These are phyloP conservation scores for Nicotiana knightiana DNA, from an alignment of 257 asterid genomes.

Conservation along the genomic window DNA sequence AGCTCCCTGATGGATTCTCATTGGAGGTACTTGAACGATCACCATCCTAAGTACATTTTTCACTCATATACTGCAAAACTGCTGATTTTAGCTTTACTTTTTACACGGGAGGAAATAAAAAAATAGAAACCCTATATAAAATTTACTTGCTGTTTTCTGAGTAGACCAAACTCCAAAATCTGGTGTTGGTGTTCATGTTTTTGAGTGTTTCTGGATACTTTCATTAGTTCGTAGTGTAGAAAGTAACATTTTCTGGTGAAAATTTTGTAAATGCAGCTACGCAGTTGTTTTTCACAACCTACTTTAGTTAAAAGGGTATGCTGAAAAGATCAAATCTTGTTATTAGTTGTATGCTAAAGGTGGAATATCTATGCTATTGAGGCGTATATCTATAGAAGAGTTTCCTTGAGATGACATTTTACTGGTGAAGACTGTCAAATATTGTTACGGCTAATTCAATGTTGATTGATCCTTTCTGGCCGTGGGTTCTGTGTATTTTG, in stretches of 20 bases:
- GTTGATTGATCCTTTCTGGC: background rate
- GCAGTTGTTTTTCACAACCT: background rate
- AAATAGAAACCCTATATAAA: background rate
- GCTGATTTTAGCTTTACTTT: background rate
- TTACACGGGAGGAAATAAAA: background rate
- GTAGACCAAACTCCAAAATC: background rate
- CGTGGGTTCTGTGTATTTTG: background rate
- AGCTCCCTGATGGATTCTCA: conserved; percentile 1
- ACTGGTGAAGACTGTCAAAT: background rate
- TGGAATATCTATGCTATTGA: background rate
- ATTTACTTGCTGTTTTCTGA: background rate
- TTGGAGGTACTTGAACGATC: conserved; percentile 2
- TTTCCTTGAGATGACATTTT: background rate
- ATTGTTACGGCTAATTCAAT: background rate
- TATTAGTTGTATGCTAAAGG: background rate
- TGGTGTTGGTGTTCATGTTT: background rate
- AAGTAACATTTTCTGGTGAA: background rate
- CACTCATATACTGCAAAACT: background rate
- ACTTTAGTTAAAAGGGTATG: background rate
- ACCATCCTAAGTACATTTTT: background rate
- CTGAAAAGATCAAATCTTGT: background rate
- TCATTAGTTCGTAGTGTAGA: background rate
- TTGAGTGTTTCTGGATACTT: background rate
- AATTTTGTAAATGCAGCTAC: background rate
- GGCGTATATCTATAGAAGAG: background rate